Evolutionary conservation across 768 basidiomycete genomes (phyloP).

Genomic region (Trametes punicea): DNA sequence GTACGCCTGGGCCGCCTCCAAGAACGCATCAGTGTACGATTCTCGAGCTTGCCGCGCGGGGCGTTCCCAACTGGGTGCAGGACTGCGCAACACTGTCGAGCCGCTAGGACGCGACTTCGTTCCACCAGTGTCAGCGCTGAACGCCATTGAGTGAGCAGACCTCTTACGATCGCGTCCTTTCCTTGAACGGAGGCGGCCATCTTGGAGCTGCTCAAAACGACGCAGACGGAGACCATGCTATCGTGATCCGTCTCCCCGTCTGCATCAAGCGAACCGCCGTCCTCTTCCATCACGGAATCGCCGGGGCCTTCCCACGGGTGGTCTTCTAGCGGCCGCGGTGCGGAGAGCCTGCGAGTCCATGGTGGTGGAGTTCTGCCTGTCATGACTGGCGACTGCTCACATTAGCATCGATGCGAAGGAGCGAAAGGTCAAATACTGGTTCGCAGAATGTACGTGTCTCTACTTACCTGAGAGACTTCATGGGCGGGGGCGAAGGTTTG

Average conservation of each 20-base stretch:
- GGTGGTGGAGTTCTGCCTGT: too few relatives aligned
- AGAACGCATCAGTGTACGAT: neutral
- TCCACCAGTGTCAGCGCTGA: neutral
- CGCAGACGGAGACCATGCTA: neutral
- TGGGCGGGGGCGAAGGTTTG: neutral
- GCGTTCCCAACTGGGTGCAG: neutral
- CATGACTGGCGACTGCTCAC: too few relatives aligned
- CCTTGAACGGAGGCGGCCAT: neutral
- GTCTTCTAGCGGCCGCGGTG: neutral
- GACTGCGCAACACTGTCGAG: neutral
- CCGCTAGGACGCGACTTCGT: neutral
- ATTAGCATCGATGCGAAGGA: too few relatives aligned
- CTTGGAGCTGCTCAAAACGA: neutral
- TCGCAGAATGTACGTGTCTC: too few relatives aligned
- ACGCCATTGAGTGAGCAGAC: neutral
- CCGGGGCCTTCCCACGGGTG: neutral
- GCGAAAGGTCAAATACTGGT: too few relatives aligned
- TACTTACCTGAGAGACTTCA: too few relatives aligned
- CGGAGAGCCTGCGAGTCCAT: too few relatives aligned
- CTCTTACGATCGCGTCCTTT: neutral
- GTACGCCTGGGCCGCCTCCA: conserved; percentile 2
- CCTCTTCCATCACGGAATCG: neutral
- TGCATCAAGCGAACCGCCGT: conserved; percentile 1
- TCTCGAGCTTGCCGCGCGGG: neutral
- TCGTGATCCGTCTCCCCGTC: conserved; percentile 15